Evolutionary conservation across 495 filamentous ascomycete genomes (phyloP), one percentile per base, ranked within the genome.

Genomic region (Daldinia caldariorum): DNA sequence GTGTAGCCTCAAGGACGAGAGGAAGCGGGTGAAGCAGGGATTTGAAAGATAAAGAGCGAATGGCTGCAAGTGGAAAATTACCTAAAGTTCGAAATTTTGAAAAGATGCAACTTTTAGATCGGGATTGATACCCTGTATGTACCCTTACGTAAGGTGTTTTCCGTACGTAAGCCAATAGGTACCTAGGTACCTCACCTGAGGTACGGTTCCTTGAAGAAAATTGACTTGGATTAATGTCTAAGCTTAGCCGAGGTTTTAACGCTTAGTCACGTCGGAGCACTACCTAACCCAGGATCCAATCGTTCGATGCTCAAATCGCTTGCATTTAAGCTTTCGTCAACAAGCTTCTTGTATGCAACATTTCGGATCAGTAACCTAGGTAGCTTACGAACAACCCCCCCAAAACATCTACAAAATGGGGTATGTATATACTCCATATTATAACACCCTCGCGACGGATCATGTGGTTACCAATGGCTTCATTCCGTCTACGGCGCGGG

Each of bases 181-280:
- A 47, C 20, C 20, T 47, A n/a, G 43, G 16, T 47, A 47, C 43
- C 32, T 34, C 7, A n/a, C n/a, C n/a, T n/a, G n/a, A n/a, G n/a
- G n/a, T n/a, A n/a, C n/a, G n/a, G n/a, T n/a, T n/a, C n/a, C n/a
- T n/a, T n/a, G n/a, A n/a, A n/a, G n/a, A n/a, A n/a, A n/a, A n/a
- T n/a, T n/a, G n/a, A n/a, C n/a, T n/a, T n/a, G n/a, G n/a, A n/a
- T n/a, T n/a, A n/a, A n/a, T n/a, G n/a, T n/a, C n/a, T n/a, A n/a
- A n/a, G n/a, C n/a, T n/a, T n/a, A 63, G 29, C 72, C 73, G 73
- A 69, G 13, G 32, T 64, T 73, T 68, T 63, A 3, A 37, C 75
- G 75, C 64, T 77, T 73, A 75, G 67, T 75, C 72, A 77, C 58
- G 39, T 31, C 13, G 55, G 31, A 71, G 3, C n/a, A 43, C 38